Base-by-base conservation (phyloP, 2,329 filamentous ascomycete species). In the Aspergillus spinulosporus region DNA sequence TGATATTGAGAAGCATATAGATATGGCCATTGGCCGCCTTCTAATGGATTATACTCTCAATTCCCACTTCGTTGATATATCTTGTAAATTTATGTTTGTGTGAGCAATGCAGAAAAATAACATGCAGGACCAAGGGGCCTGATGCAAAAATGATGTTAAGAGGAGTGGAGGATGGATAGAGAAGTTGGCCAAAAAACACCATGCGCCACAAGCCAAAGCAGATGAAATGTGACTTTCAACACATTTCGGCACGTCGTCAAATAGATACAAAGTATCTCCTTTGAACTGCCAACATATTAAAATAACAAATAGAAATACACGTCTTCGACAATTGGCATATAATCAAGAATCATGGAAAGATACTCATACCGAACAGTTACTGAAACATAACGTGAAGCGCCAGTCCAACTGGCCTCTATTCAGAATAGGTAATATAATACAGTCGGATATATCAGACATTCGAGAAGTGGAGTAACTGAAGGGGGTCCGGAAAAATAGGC, bases 351-450 rank as follows among this genome's bases (percentile, higher is more conserved):
- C 52, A 60, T 58, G 62, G 62, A 59, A 59, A 47, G 58, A 56
- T 62, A 58, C 57, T 45, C 53, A 59, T 49, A 44, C 26, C 40
- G 8, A 47, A 45, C 21, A 43, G 56, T 62, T 63, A 66, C 64
- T 65, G 65, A 63, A 66, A 59, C 63, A 66, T 64, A 64, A 64
- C 59, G 64, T 55, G 53, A 67, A 64, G 65, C 60, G 67, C 72
- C 70, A 65, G 61, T 62, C 70, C 65, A 64, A 67, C 66, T 68
- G 64, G 64, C 67, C 66, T 70, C 65, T 68, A 73, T 70, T 72
- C 63, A 21, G 59, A 65, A 68, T 60, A 69, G 64, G 67, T 62
- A 62, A 68, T 74, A 73, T 73, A 67, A 68, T 74, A 74, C 71
- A 74, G 63, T 70, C 64, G 61, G 66, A 67, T 64, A 63, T 66